These are phyloP conservation scores for Lachancea sp. DNA, from an alignment of 805 yeast species.

Conservation along the genomic window DNA sequence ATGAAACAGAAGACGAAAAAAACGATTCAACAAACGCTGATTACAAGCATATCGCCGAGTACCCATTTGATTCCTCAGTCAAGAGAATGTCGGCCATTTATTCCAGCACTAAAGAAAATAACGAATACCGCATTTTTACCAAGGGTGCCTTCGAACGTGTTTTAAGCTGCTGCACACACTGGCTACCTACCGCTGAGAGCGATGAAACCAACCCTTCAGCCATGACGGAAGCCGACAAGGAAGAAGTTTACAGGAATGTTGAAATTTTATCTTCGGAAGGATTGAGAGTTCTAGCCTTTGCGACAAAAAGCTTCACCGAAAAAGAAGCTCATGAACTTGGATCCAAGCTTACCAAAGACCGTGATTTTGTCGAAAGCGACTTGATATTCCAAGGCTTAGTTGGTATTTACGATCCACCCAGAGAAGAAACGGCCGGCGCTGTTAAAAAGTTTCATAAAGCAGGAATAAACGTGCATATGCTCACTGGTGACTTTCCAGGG, in stretches of 20 bases:
- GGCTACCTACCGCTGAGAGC: slow-evolving; percentile 34
- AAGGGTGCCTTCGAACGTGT: slow-evolving; percentile 90
- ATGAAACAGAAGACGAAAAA: slow-evolving; percentile 17
- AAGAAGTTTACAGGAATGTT: slow-evolving; percentile 48
- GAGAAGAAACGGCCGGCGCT: slow-evolving; percentile 74
- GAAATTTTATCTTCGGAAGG: slow-evolving; percentile 72
- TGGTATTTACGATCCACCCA: slow-evolving; percentile 97
- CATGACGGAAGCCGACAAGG: slow-evolving; percentile 45
- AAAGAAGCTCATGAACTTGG: slow-evolving; percentile 32
- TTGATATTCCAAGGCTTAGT: slow-evolving; percentile 76
- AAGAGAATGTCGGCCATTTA: slow-evolving; percentile 81
- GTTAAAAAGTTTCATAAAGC: slow-evolving; percentile 75
- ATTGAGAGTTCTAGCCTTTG: slow-evolving; percentile 78
- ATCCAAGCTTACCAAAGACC: slow-evolving; percentile 20
- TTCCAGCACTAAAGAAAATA: slow-evolving; percentile 37
- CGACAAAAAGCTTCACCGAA: slow-evolving; percentile 34
- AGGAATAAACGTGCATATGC: slow-evolving; percentile 97
- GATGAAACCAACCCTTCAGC: slow-evolving; percentile 49
- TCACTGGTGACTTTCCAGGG: slow-evolving; percentile 88
- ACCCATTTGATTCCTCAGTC: slow-evolving; percentile 78
- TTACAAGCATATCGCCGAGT: slow-evolving; percentile 54
- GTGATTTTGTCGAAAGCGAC: slow-evolving; percentile 44
- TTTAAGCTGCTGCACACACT: slow-evolving; percentile 52
- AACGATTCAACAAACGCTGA: slow-evolving; percentile 47
- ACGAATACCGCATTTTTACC: slow-evolving; percentile 53